Percentiles rank a stretch among this genome's conserved stretches.
These are phyloP conservation scores for Lactarius hatsudake DNA, from an alignment of 768 basidiomycete species.

Conservation along the genomic window DNA sequence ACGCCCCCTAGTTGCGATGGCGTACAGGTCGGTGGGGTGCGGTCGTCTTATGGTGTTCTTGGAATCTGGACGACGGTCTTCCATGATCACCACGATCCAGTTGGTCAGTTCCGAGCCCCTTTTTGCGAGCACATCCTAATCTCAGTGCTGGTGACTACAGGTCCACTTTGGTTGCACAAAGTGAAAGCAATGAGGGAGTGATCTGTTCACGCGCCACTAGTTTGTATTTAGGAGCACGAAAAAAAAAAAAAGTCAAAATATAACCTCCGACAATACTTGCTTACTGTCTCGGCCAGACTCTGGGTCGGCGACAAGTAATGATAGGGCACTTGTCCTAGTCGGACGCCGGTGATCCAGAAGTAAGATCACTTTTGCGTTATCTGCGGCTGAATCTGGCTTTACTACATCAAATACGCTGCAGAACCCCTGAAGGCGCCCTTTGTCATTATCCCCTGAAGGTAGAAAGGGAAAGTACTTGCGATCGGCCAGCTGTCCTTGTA, in stretches of 20 bases:
- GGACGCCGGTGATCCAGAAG: background rate
- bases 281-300: background rate
- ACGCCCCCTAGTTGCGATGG: conserved; percentile 49
- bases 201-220: background rate
- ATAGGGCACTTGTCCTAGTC: background rate
- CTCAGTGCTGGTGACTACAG: conserved; percentile 20
- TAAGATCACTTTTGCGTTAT: too few species aligned
- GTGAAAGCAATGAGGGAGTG: conserved; percentile 3
- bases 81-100: conserved; percentile 47
- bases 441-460: too few species aligned
- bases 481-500: background rate
- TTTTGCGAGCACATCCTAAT: background rate
- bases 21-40: conserved; percentile 57
- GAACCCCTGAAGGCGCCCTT: too few species aligned
- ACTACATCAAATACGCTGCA: too few species aligned
- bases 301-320: background rate
- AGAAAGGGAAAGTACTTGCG: background rate
- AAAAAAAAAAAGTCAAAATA: background rate
- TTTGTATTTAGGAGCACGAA: conserved; percentile 1
- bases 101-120: conserved; percentile 37
- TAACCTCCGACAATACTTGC: background rate
- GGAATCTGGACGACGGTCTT: conserved; percentile 51
- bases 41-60: conserved; percentile 57
- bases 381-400: too few species aligned
- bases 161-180: conserved; percentile 35